These are phyloP conservation scores for Colletotrichum gigasporum DNA, from an alignment of 2,329 filamentous ascomycete genomes.

Conservation along the genomic window DNA sequence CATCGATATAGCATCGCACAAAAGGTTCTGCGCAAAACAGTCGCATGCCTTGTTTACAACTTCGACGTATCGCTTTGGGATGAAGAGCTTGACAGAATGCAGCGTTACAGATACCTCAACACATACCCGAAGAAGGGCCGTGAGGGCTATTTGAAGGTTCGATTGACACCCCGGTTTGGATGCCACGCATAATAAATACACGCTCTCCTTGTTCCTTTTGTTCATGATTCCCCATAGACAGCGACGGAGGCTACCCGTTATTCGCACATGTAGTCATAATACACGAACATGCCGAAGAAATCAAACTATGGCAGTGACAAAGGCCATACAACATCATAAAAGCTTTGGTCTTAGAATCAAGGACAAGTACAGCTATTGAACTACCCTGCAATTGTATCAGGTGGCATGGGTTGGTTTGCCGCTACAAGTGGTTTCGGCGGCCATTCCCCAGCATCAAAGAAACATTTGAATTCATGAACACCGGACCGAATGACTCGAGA, in stretches of 20 bases:
- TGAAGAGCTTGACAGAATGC: neutral
- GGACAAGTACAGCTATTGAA: too few species aligned
- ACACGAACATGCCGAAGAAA: neutral
- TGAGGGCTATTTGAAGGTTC: conserved; percentile 27
- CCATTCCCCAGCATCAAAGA: conserved; percentile 18
- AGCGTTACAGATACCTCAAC: conserved; percentile 22
- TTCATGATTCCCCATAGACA: neutral
- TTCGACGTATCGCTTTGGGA: conserved; percentile 30
- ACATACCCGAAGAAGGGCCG: conserved; percentile 29
- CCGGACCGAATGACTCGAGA: conserved; percentile 1
- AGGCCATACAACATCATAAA: too few species aligned
- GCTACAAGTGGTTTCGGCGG: conserved; percentile 6
- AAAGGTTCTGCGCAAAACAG: conserved; percentile 30
- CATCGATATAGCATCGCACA: conserved; percentile 20
- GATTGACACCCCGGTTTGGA: conserved; percentile 10
- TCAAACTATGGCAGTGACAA: too few species aligned
- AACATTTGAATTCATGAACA: conserved; percentile 18
- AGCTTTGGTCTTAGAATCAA: too few species aligned
- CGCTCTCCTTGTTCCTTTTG: neutral
- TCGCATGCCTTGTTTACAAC: conserved; percentile 29
- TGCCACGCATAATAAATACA: neutral
- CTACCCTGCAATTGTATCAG: neutral
- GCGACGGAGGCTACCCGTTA: neutral
- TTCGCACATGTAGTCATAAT: neutral
- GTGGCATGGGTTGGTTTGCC: conserved; percentile 15